phyloP scores from a whole-genome alignment of 164 flowering plant species.

The Nymphaea colorata region DNA sequence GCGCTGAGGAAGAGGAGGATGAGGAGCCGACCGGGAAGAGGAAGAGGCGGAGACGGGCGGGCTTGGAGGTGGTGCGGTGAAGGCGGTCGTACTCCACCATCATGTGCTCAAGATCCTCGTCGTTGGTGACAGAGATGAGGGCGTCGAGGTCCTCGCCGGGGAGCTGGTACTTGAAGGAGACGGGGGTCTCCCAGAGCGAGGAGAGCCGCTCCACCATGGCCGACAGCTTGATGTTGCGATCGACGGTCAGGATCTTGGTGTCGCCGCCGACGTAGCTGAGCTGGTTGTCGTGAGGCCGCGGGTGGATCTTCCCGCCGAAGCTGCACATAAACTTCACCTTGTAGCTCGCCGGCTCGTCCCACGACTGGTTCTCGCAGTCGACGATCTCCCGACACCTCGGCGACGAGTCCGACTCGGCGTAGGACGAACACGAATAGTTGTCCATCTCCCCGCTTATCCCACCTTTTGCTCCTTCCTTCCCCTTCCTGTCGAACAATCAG shows the following conservation, averaged over 20 bases:
- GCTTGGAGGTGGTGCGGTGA: conserved; percentile 33
- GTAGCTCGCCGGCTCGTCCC: conserved; percentile 42
- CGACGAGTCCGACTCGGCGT: conserved; percentile 74
- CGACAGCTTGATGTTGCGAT: conserved; percentile 35
- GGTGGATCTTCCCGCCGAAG: conserved; percentile 74
- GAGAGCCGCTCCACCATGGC: conserved; percentile 34
- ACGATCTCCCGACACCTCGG: conserved; percentile 52
- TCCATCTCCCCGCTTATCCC: conserved; percentile 20
- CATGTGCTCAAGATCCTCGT: conserved; percentile 85
- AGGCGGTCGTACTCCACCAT: conserved; percentile 75
- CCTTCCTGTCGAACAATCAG: background rate
- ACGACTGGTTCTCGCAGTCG: conserved; percentile 42
- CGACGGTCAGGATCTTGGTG: conserved; percentile 70
- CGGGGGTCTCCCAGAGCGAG: conserved; percentile 22
- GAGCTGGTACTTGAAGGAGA: conserved; percentile 65
- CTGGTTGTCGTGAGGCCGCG: conserved; percentile 63
- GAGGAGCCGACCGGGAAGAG: conserved; percentile 22
- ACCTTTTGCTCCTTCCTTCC: background rate
- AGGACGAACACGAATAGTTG: conserved; percentile 41
- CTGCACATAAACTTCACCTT: conserved; percentile 79
- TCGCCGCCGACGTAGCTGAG: conserved; percentile 75
- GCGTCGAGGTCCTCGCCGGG: conserved; percentile 88
- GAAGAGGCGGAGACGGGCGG: conserved; percentile 57
- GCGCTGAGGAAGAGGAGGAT: conserved; percentile 4
- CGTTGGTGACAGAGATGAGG: conserved; percentile 65